Conservation (phyloP, 1,284 basidiomycete species). For the Farysia itapuensis region DNA sequence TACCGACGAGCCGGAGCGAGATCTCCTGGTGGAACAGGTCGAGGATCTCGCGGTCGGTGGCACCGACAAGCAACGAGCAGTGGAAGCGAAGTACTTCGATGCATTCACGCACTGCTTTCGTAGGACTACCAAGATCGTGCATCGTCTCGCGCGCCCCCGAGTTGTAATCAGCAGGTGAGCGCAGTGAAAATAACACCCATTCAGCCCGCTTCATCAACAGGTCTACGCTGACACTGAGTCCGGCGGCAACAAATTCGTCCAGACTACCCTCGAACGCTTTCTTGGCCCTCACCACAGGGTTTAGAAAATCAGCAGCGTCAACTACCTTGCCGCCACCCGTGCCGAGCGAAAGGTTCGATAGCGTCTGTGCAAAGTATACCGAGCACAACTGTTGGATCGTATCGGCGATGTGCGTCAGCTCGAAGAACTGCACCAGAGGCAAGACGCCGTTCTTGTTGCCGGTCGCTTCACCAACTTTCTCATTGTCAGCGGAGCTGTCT, state of each 20-base stretch:
- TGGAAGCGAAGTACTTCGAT: conserved; percentile 84
- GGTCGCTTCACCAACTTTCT: background rate
- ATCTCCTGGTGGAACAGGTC: conserved; percentile 98
- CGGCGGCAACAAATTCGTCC: conserved; percentile 89
- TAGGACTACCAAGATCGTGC: conserved; percentile 67
- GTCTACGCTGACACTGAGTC: conserved; percentile 90
- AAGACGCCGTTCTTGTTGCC: conserved; percentile 68
- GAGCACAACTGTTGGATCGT: conserved; percentile 97
- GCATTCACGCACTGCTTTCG: conserved; percentile 79
- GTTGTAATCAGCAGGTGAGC: conserved; percentile 84
- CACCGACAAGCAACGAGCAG: conserved; percentile 84
- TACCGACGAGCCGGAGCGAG: conserved; percentile 82
- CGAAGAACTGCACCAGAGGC: conserved; percentile 92
- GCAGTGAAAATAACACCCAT: conserved; percentile 81
- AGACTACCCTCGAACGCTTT: conserved; percentile 88
- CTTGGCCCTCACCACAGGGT: conserved; percentile 90
- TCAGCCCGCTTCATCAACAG: conserved; percentile 97
- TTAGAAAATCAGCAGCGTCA: conserved; percentile 81
- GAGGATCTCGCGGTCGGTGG: conserved; percentile 89
- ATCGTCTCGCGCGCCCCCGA: conserved; percentile 65
- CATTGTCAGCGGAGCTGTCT: background rate
- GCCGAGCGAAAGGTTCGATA: conserved; percentile 13
- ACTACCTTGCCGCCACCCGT: too few species aligned
- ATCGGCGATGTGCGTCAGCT: conserved; percentile 93
- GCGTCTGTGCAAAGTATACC: conserved; percentile 94